A percentile compares a stretch with the other conserved stretches of the same genome.
These are phyloP conservation scores for Colletotrichum theobromicola DNA, from an alignment of 2,329 filamentous ascomycete genomes.

Conservation along the genomic window DNA sequence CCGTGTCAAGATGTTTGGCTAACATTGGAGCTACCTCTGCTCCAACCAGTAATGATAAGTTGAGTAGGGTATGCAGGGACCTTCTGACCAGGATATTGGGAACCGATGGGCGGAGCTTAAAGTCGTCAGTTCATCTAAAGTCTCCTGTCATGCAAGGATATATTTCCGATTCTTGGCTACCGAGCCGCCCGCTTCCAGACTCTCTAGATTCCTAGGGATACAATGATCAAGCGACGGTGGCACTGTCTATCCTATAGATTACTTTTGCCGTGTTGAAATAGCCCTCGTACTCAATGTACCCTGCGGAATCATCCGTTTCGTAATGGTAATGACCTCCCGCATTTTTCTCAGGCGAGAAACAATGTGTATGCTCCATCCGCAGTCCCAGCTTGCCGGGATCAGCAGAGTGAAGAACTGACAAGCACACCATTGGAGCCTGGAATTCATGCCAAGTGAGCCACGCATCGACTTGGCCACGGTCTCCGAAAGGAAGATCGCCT, in stretches of 20 bases:
- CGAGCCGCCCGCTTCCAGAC: neutral
- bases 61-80: too few relatives aligned
- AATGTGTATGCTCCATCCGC: slow-evolving; percentile 54
- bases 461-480: slow-evolving; percentile 31
- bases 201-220: neutral
- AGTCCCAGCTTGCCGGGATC: slow-evolving; percentile 42
- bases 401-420: slow-evolving; percentile 46
- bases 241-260: slow-evolving; percentile 43
- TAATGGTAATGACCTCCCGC: slow-evolving; percentile 52
- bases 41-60: neutral
- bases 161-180: neutral
- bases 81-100: neutral
- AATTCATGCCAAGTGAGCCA: slow-evolving; percentile 47
- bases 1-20: neutral
- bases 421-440: slow-evolving; percentile 39
- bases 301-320: slow-evolving; percentile 34
- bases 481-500: slow-evolving; percentile 28
- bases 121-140: neutral
- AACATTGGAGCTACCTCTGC: neutral
- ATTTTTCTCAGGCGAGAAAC: slow-evolving; percentile 37
- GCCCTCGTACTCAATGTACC: slow-evolving; percentile 48
- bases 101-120: neutral
- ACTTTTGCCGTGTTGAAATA: slow-evolving; percentile 48
- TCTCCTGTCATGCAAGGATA: neutral
- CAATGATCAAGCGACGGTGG: neutral